Conservation (phyloP, 176 grass and related monocot species). For the Juncus inflexus region DNA sequence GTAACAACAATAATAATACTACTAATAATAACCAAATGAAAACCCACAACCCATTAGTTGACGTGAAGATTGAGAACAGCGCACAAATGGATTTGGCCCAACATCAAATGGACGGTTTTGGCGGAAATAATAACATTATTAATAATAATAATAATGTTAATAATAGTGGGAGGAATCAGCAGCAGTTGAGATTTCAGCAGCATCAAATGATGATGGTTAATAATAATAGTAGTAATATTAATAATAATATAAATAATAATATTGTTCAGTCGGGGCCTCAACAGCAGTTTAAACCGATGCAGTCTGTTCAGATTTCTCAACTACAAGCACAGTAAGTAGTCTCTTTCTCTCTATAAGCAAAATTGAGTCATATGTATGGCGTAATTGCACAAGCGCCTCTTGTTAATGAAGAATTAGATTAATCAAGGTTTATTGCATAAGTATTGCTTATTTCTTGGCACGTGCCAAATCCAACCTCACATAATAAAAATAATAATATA, state of each 20-base stretch:
- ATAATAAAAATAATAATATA: background rate
- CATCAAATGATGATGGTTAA: conserved; percentile 37
- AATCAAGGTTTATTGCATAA: background rate
- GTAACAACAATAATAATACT: background rate
- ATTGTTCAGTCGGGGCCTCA: conserved; percentile 40
- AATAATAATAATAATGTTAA: background rate
- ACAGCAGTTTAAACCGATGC: conserved; percentile 70
- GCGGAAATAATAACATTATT: background rate
- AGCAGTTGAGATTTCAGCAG: conserved; percentile 40
- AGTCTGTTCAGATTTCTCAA: conserved; percentile 49
- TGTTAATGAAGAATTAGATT: background rate
- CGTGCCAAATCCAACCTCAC: background rate
- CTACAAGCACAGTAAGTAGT: conserved; percentile 35
- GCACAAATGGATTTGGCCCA: conserved; percentile 48
- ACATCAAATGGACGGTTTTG: conserved; percentile 9
- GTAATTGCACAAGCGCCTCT: too few species aligned
- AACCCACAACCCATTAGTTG: conserved; percentile 44
- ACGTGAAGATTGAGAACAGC: conserved; percentile 82
- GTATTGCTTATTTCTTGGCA: background rate
- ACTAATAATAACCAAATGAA: conserved; percentile 40
- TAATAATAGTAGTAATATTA: conserved; percentile 25
- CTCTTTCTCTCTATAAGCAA: background rate
- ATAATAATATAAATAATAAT: conserved; percentile 32
- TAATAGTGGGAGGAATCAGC: conserved; percentile 38
- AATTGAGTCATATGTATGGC: too few species aligned